These are phyloP conservation scores for Austropuccinia psidii DNA, from an alignment of 1,284 basidiomycete species.

Conservation along the genomic window DNA sequence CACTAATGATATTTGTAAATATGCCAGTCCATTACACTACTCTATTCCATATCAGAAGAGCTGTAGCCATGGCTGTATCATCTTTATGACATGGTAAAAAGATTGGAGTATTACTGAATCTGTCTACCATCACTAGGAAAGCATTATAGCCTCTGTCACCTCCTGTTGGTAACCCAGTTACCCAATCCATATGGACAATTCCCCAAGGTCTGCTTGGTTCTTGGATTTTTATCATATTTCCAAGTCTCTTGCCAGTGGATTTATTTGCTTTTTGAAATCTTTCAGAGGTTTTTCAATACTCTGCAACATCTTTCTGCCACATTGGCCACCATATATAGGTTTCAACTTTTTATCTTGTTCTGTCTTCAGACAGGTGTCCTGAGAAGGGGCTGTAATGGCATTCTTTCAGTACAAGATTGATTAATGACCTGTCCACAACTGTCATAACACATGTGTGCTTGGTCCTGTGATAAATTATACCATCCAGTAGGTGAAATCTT, in stretches of 20 bases:
- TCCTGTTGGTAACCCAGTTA: background rate
- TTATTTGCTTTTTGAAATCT: background rate
- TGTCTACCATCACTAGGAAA: background rate
- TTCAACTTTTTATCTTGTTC: background rate
- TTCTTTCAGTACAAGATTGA: too few relatives aligned
- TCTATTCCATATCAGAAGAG: background rate
- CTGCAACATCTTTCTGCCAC: background rate
- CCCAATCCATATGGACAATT: conserved; percentile 3
- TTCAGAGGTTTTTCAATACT: background rate
- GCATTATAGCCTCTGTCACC: background rate
- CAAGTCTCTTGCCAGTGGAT: conserved; percentile 1
- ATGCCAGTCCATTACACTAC: conserved; percentile 43
- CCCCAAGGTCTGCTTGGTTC: background rate
- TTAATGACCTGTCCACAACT: too few relatives aligned
- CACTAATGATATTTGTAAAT: conserved; percentile 49
- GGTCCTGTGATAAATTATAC: too few relatives aligned
- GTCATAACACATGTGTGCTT: too few relatives aligned
- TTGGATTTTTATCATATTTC: background rate
- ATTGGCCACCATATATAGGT: background rate
- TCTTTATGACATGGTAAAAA: conserved; percentile 2
- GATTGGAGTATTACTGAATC: background rate
- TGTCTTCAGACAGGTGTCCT: background rate
- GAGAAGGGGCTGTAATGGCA: background rate
- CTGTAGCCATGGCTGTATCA: background rate
- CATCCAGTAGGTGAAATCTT: too few relatives aligned